Evolutionary conservation across 768 basidiomycete genomes (phyloP).

Genomic region (Amanita pseudoporphyria): DNA sequence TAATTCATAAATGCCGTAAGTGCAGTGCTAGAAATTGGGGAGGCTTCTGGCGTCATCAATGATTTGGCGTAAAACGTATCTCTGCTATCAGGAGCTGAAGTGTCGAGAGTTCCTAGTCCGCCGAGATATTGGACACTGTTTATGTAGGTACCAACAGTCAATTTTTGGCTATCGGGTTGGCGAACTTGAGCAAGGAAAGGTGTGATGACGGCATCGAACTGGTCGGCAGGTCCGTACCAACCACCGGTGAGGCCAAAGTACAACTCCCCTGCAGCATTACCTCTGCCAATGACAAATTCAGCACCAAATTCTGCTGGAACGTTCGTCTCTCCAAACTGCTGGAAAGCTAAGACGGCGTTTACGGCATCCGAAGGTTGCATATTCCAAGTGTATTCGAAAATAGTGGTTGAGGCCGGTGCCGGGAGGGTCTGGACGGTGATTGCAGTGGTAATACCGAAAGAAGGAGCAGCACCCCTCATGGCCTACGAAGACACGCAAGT

Average conservation of each 20-base stretch:
- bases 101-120: conserved; percentile 20
- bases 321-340: conserved; percentile 23
- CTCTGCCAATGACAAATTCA: conserved; percentile 23
- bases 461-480: conserved; percentile 28
- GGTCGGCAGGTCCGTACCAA: too few species aligned
- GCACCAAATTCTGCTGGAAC: conserved; percentile 26
- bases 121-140: conserved; percentile 7
- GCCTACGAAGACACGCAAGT: conserved; percentile 19
- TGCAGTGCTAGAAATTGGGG: conserved; percentile 23
- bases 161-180: conserved; percentile 13
- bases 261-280: conserved; percentile 20
- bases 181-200: conserved; percentile 25
- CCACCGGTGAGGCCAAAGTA: too few species aligned
- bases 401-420: conserved; percentile 27
- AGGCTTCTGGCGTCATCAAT: conserved; percentile 26
- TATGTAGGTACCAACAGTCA: too few species aligned
- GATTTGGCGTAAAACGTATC: conserved; percentile 38
- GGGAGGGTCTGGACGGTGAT: conserved; percentile 28
- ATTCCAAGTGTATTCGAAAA: conserved; percentile 29
- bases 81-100: conserved; percentile 17
- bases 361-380: conserved; percentile 23
- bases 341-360: conserved; percentile 22
- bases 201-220: conserved; percentile 20
- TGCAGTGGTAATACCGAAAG: conserved; percentile 32
- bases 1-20: conserved; percentile 27